Evolutionary conservation across 768 basidiomycete species (phyloP).

Genomic region (Antrodiella citrinella): DNA sequence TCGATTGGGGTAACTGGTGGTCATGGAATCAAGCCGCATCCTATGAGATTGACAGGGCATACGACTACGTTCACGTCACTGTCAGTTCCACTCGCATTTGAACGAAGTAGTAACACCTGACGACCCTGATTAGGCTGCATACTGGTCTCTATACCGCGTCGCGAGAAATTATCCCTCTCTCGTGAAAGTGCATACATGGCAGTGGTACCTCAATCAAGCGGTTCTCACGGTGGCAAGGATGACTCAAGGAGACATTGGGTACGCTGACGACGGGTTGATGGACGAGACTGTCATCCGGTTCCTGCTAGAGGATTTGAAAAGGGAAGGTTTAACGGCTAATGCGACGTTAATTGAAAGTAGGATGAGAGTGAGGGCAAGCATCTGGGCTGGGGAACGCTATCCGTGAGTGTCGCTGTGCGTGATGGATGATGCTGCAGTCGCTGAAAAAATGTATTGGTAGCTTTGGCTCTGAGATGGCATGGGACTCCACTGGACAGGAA

Average conservation of each 20-base stretch:
- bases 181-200: conserved; percentile 38
- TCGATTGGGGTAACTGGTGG: conserved; percentile 50
- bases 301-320: conserved; percentile 40
- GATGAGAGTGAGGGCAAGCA: conserved; percentile 36
- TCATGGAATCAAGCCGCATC: conserved; percentile 44
- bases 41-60: conserved; percentile 41
- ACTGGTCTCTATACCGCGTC: conserved; percentile 51
- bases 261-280: conserved; percentile 42
- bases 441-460: conserved; percentile 17
- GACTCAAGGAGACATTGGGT: conserved; percentile 39
- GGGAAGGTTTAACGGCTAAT: conserved; percentile 42
- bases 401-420: conserved; percentile 30
- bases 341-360: conserved; percentile 37
- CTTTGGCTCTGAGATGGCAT: conserved; percentile 54
- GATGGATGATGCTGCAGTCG: neutral
- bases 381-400: conserved; percentile 41
- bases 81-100: conserved; percentile 4
- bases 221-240: conserved; percentile 38
- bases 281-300: conserved; percentile 45
- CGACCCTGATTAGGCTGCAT: conserved; percentile 21
- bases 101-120: neutral
- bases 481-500: conserved; percentile 47
- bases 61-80: conserved; percentile 34
- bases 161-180: conserved; percentile 49
- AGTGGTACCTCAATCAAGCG: conserved; percentile 51